Percentiles rank a stretch among this genome's conserved stretches.
phyloP scores from a whole-genome alignment of 2,329 filamentous ascomycete genomes.

The Cladosporium sphaerospermum region DNA sequence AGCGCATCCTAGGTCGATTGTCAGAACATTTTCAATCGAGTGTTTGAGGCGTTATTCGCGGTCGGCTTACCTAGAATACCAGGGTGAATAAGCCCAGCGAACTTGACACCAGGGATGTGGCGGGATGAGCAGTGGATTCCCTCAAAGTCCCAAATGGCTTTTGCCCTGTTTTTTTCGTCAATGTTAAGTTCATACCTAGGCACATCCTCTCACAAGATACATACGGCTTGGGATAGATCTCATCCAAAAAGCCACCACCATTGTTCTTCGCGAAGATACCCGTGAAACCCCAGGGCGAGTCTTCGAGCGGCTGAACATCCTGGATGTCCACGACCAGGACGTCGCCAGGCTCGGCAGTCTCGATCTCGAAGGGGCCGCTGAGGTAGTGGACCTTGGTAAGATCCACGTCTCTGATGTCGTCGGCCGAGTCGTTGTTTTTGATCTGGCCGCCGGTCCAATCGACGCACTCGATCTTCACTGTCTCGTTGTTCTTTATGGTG shows the following conservation, averaged over 20 bases:
- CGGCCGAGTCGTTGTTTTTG: slow-evolving; percentile 80
- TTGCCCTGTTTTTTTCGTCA: slow-evolving; percentile 46
- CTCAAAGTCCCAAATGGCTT: slow-evolving; percentile 73
- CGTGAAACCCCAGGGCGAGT: slow-evolving; percentile 85
- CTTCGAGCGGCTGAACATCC: slow-evolving; percentile 81
- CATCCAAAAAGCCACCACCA: slow-evolving; percentile 82
- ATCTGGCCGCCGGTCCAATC: slow-evolving; percentile 76
- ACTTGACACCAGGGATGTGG: slow-evolving; percentile 81
- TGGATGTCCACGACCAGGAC: slow-evolving; percentile 83
- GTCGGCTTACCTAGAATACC: slow-evolving; percentile 58
- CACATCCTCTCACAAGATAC: slow-evolving; percentile 26
- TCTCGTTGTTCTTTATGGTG: slow-evolving; percentile 73
- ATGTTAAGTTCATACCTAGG: background rate
- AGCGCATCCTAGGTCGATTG: slow-evolving; percentile 59
- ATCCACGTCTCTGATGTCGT: slow-evolving; percentile 79
- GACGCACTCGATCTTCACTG: slow-evolving; percentile 87
- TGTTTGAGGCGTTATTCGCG: too few relatives aligned
- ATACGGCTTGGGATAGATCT: slow-evolving; percentile 76
- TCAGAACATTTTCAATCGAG: background rate
- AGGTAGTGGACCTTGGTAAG: slow-evolving; percentile 81
- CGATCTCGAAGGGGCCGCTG: slow-evolving; percentile 81
- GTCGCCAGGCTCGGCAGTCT: slow-evolving; percentile 77
- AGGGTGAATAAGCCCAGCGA: slow-evolving; percentile 79
- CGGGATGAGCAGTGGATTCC: slow-evolving; percentile 76
- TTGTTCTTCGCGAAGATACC: slow-evolving; percentile 71